Percentiles rank a stretch among this genome's conserved stretches.
Conservation (phyloP, 345 rosid species). For the Salix purpurea region DNA sequence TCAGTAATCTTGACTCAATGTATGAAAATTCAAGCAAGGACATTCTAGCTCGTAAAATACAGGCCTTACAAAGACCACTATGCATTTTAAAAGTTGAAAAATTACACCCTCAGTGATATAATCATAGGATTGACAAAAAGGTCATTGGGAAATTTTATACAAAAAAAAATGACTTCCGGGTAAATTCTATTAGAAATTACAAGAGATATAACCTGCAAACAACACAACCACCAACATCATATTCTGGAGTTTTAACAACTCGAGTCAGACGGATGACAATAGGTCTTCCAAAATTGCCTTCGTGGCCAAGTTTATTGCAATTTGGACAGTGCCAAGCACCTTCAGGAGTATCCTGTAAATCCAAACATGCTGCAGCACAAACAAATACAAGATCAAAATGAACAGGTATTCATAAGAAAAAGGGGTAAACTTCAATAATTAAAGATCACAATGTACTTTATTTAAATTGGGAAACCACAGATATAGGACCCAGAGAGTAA, state of each 20-base stretch:
- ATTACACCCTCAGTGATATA: neutral
- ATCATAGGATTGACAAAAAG: neutral
- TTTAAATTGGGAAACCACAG: too few species aligned
- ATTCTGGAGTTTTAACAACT: constrained; percentile 68
- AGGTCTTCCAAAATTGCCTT: constrained; percentile 40
- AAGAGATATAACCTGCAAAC: constrained; percentile 71
- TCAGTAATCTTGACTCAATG: too few species aligned
- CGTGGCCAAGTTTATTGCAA: constrained; percentile 50
- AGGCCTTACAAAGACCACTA: neutral
- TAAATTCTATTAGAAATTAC: neutral
- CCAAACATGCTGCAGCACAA: constrained; percentile 77
- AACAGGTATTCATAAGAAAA: neutral
- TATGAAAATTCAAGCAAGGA: too few species aligned
- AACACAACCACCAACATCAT: constrained; percentile 87
- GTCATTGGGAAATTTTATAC: neutral
- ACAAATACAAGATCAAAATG: constrained; percentile 13
- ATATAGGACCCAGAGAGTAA: too few species aligned
- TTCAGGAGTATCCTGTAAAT: constrained; percentile 53
- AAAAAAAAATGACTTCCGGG: neutral
- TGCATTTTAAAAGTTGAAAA: neutral
- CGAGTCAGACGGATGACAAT: constrained; percentile 57
- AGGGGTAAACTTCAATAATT: neutral
- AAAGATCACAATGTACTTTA: too few species aligned
- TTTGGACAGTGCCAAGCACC: constrained; percentile 72
- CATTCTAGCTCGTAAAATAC: too few species aligned